Percentiles rank a stretch among this genome's conserved stretches.
These are phyloP conservation scores for Farysia itapuensis DNA, from an alignment of 1,284 basidiomycete genomes.

Conservation along the genomic window DNA sequence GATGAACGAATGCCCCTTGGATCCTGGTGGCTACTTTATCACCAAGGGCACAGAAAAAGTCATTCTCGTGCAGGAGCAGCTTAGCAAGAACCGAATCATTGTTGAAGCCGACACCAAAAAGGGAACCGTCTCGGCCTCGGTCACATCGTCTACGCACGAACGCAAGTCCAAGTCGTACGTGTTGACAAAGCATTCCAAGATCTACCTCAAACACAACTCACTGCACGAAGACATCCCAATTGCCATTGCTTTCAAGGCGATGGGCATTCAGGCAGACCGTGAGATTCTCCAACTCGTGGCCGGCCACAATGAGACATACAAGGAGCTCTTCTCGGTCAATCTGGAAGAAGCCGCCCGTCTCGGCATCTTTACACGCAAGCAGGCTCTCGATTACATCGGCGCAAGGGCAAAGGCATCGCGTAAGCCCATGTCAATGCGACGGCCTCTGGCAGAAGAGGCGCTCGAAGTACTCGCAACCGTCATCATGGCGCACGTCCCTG, in stretches of 20 bases:
- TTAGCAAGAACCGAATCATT: slow-evolving; percentile 99
- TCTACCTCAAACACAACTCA: slow-evolving; percentile 90
- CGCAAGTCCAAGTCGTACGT: slow-evolving; percentile 99
- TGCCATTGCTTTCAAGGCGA: slow-evolving; percentile 82
- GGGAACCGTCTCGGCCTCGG: slow-evolving; percentile 89
- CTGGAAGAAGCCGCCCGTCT: slow-evolving; percentile 78
- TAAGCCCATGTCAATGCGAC: slow-evolving; percentile 68
- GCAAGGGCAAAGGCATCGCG: slow-evolving; percentile 85
- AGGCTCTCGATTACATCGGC: slow-evolving; percentile 95
- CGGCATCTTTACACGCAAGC: slow-evolving; percentile 82
- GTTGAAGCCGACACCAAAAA: slow-evolving; percentile 81
- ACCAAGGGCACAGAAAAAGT: slow-evolving; percentile 99
- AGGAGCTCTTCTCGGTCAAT: slow-evolving; percentile 83
- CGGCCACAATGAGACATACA: slow-evolving; percentile 87
- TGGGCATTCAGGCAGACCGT: slow-evolving; percentile 95
- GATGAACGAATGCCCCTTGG: slow-evolving; percentile 95
- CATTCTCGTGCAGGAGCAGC: slow-evolving; percentile 96
- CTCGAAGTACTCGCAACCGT: slow-evolving; percentile 94
- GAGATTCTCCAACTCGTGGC: slow-evolving; percentile 94
- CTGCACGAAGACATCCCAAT: slow-evolving; percentile 97
- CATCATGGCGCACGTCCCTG: slow-evolving; percentile 93
- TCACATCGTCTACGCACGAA: slow-evolving; percentile 91
- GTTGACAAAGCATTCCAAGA: slow-evolving; percentile 89
- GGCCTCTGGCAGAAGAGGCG: slow-evolving; percentile 90
- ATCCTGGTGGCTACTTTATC: slow-evolving; percentile 98